Percentiles rank a stretch among this genome's conserved stretches.
These are phyloP conservation scores for Nowakowskiella sp. DNA, from an alignment of 192 early-diverging fungal genomes.

Conservation along the genomic window DNA sequence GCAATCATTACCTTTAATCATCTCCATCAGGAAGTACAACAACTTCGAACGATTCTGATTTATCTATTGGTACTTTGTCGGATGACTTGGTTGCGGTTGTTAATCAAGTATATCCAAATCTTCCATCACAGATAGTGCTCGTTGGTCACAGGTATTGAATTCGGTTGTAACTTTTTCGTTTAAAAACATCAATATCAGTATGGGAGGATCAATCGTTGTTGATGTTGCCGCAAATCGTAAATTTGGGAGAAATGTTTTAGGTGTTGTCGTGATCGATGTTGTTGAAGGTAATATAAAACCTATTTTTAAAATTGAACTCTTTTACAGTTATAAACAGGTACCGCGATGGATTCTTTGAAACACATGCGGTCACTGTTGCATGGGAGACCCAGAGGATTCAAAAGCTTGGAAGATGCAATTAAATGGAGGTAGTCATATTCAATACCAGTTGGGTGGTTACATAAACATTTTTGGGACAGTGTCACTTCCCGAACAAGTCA, in stretches of 20 bases:
- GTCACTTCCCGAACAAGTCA: neutral
- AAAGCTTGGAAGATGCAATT: conserved; percentile 19
- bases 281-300: no score
- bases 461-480: neutral
- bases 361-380: conserved; percentile 24
- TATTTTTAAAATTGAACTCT: no score
- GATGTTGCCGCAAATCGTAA: conserved; percentile 13
- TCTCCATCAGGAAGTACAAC: conserved; percentile 12
- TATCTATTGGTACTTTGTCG: conserved; percentile 19
- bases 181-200: conserved; percentile 6
- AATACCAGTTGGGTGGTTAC: neutral
- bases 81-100: conserved; percentile 22
- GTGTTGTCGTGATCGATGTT: conserved; percentile 32
- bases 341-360: conserved; percentile 30
- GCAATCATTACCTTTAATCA: neutral
- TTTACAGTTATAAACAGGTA: no score
- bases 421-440: conserved; percentile 30
- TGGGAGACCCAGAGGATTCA: conserved; percentile 24
- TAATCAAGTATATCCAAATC: neutral
- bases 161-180: neutral
- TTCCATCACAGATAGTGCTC: conserved; percentile 18
- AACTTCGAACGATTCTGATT: conserved; percentile 16
- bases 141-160: conserved; percentile 32
- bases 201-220: conserved; percentile 35
- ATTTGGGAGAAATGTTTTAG: conserved; percentile 23